phyloP scores from a whole-genome alignment of 495 filamentous ascomycete species.

The Parathielavia hyrcaniae region DNA sequence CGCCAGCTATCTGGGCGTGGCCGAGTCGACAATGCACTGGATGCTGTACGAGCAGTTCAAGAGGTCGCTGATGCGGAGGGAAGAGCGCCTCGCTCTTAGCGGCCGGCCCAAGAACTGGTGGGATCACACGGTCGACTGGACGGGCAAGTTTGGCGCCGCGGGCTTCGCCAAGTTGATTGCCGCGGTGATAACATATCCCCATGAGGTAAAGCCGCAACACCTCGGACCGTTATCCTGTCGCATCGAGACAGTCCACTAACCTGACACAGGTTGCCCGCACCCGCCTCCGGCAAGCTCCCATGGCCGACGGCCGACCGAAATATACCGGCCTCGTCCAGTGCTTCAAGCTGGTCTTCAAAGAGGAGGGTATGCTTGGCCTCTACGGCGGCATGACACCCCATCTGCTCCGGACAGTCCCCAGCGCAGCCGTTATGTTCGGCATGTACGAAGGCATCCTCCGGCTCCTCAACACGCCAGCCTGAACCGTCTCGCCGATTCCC shows the following conservation, averaged over 20 bases:
- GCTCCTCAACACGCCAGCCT: slow-evolving; percentile 36
- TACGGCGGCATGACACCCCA: slow-evolving; percentile 87
- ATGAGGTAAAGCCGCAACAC: slow-evolving; percentile 62
- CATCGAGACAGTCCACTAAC: slow-evolving; percentile 9
- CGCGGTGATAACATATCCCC: slow-evolving; percentile 75
- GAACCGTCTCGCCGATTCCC: not conserved
- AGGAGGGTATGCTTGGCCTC: slow-evolving; percentile 73
- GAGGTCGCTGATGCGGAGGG: slow-evolving; percentile 51
- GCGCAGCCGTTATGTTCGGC: slow-evolving; percentile 85
- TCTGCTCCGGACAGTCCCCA: slow-evolving; percentile 78
- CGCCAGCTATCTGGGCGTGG: slow-evolving; percentile 79
- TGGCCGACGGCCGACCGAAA: slow-evolving; percentile 64
- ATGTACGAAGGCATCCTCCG: slow-evolving; percentile 80
- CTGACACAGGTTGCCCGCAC: slow-evolving; percentile 63
- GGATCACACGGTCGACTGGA: slow-evolving; percentile 60
- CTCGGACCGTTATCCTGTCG: not conserved
- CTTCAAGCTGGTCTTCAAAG: slow-evolving; percentile 72
- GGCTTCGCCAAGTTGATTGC: slow-evolving; percentile 78
- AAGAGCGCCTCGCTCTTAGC: slow-evolving; percentile 47
- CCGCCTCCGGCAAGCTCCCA: slow-evolving; percentile 70
- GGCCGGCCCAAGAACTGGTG: slow-evolving; percentile 53
- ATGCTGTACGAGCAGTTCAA: slow-evolving; percentile 85
- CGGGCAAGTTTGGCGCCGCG: slow-evolving; percentile 67
- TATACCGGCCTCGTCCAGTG: slow-evolving; percentile 80
- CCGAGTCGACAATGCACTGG: slow-evolving; percentile 82